Base-by-base conservation (phyloP, 148 eudicot genomes). In the Rhododendron williamsianum region DNA sequence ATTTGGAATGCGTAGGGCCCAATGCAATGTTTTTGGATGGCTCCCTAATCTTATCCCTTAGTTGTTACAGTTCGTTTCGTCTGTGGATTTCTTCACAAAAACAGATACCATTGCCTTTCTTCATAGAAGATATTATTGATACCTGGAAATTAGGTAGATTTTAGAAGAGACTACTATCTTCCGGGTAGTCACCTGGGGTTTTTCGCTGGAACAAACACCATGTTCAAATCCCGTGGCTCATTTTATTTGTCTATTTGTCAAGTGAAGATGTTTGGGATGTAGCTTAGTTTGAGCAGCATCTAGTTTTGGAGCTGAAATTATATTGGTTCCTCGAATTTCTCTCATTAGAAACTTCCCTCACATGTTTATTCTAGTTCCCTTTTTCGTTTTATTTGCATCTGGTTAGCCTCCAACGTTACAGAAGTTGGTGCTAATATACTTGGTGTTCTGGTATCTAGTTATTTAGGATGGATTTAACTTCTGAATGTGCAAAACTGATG, bases 241-340 rank as follows among this genome's bases (percentile, higher is more conserved):
- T 6, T 63, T 63, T 23, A 63, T 12, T 73, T 73, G 23, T 35
- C 36, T 30, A 16, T 12, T 73, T 13, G 18, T 13, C 15, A 36
- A 1, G 21, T 33, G 18, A 38, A 45, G 23, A 74, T 15, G 36
- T 25, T 19, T 52, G 18, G 19, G 23, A 33, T 52, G 67, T 33
- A 81, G 41, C 25, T 19, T 81, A 81, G 83, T 56, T 30, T 54
- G 83, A 80, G 82, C 82, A 41, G 82, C 69, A 80, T 80, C 45
- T 6, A 80, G 67, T 6, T 52, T 80, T 12, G n/a, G 18, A 12
- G 38, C 46, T 63, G 46, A 54, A 81, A 63, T 7, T 30, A 74
- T 33, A 16, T 5, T 2, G 19, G 80, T 41, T 38, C 7, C 30
- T 11, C 15, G 27, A 21, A 5, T 76, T 5, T 76, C 27, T 41